Percentiles rank a stretch among this genome's conserved stretches.
These are phyloP conservation scores for Chrysoporthe cubensis DNA, from an alignment of 2,329 filamentous ascomycete species.

Conservation along the genomic window DNA sequence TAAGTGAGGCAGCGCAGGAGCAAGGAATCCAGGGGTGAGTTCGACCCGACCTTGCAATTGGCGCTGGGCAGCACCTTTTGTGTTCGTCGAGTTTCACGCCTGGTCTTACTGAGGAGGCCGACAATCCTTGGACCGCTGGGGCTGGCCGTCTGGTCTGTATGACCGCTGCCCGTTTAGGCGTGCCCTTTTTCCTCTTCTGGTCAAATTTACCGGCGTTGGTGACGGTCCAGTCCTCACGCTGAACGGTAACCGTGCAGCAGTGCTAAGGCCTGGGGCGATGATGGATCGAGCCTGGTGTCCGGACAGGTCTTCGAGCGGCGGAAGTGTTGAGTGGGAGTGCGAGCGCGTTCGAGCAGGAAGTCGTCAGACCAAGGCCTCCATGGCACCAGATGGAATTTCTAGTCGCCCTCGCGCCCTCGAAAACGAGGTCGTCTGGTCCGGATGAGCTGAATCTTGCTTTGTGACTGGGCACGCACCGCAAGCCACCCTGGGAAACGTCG, in stretches of 20 bases:
- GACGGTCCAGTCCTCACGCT: not conserved
- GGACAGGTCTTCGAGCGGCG: too few species aligned
- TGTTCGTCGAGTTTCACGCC: slow-evolving; percentile 17
- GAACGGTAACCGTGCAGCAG: not conserved
- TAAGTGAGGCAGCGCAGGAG: slow-evolving; percentile 18
- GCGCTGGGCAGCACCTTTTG: not conserved
- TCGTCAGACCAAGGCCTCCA: not conserved
- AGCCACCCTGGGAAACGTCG: slow-evolving; percentile 17
- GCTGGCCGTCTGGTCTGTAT: slow-evolving; percentile 6
- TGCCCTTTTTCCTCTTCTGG: not conserved
- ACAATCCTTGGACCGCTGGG: slow-evolving; percentile 11
- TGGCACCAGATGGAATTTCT: not conserved
- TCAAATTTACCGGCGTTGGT: not conserved
- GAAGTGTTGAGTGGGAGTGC: not conserved
- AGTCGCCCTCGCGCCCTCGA: too few species aligned
- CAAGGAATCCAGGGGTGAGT: not conserved
- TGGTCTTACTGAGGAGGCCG: slow-evolving; percentile 16
- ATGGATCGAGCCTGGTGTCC: too few species aligned
- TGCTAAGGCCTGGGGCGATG: not conserved
- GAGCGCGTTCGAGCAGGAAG: not conserved
- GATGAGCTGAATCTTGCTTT: slow-evolving; percentile 8
- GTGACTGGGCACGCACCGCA: slow-evolving; percentile 12
- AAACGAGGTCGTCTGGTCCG: not conserved
- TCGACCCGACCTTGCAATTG: slow-evolving; percentile 1
- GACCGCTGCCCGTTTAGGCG: not conserved